Conservation (phyloP, 768 basidiomycete species). For the Trametes cubensis region DNA sequence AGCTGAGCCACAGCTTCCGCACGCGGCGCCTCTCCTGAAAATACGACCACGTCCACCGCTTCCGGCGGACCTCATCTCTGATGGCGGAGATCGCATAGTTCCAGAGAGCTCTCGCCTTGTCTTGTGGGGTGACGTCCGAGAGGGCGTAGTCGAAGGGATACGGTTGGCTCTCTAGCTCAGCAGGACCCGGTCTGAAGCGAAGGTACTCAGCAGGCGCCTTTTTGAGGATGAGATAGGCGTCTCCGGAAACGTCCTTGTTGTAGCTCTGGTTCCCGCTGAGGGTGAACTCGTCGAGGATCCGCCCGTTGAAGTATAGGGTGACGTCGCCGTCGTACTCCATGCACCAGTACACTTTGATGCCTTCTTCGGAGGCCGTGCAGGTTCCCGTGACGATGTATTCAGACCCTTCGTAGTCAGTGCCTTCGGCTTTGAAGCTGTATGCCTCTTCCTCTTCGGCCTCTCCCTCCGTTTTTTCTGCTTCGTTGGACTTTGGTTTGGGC, state of each 20-base stretch:
- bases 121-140: background rate
- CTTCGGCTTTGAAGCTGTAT: background rate
- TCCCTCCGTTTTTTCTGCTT: too few species aligned
- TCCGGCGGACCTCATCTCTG: slow-evolving; percentile 14
- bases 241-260: background rate
- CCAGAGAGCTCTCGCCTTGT: slow-evolving; percentile 19
- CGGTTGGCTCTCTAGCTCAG: background rate
- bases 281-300: slow-evolving; percentile 8
- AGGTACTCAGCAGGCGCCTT: slow-evolving; percentile 10
- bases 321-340: slow-evolving; percentile 7
- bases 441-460: background rate
- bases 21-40: slow-evolving; percentile 19
- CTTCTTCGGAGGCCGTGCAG: background rate
- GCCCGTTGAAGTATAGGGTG: background rate
- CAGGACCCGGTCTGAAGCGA: slow-evolving; percentile 13
- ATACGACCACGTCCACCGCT: slow-evolving; percentile 24
- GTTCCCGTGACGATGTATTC: background rate
- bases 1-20: slow-evolving; percentile 11
- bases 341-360: background rate
- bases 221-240: slow-evolving; percentile 17
- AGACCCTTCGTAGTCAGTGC: background rate
- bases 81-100: slow-evolving; percentile 16
- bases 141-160: too few species aligned
- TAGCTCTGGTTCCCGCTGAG: background rate
- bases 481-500: too few species aligned